Evolutionary conservation across 2,329 filamentous ascomycete species (phyloP).

Genomic region (Fusarium sp.): DNA sequence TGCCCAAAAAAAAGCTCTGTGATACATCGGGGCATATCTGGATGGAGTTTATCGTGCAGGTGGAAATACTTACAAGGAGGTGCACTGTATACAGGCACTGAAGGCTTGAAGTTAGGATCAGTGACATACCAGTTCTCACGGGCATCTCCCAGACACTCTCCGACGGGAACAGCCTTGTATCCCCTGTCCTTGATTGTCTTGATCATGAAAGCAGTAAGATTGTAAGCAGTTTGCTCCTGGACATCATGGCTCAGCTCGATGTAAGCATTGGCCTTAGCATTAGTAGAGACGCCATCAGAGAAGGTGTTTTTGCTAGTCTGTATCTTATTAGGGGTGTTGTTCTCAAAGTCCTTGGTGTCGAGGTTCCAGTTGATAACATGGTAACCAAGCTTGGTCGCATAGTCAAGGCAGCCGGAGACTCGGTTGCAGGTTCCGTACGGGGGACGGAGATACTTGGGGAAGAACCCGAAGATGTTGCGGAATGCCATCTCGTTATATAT

Average conservation of each 20-base stretch:
- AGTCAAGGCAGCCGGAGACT: constrained; percentile 48
- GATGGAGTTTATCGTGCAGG: not conserved
- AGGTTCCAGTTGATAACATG: constrained; percentile 65
- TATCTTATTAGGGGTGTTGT: constrained; percentile 58
- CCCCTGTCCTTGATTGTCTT: constrained; percentile 50
- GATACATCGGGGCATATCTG: not conserved
- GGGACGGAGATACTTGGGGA: constrained; percentile 53
- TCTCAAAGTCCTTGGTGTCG: constrained; percentile 67
- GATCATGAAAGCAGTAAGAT: constrained; percentile 54
- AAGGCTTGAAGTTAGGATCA: constrained; percentile 25
- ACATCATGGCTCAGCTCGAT: constrained; percentile 63
- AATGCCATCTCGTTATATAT: constrained; percentile 54
- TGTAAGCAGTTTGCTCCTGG: constrained; percentile 54
- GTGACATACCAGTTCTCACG: constrained; percentile 59
- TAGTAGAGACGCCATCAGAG: constrained; percentile 45
- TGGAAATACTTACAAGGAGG: not conserved
- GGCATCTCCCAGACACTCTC: constrained; percentile 63
- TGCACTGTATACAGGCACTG: not conserved
- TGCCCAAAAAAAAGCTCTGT: not conserved
- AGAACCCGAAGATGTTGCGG: constrained; percentile 50
- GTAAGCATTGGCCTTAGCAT: constrained; percentile 46
- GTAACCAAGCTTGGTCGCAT: constrained; percentile 56
- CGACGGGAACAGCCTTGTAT: constrained; percentile 59
- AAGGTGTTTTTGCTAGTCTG: constrained; percentile 52
- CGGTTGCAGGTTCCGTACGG: constrained; percentile 53